Percentiles rank a stretch among this genome's conserved stretches.
These are phyloP conservation scores for Myxozyma udenii DNA, from an alignment of 805 yeast species.

Conservation along the genomic window DNA sequence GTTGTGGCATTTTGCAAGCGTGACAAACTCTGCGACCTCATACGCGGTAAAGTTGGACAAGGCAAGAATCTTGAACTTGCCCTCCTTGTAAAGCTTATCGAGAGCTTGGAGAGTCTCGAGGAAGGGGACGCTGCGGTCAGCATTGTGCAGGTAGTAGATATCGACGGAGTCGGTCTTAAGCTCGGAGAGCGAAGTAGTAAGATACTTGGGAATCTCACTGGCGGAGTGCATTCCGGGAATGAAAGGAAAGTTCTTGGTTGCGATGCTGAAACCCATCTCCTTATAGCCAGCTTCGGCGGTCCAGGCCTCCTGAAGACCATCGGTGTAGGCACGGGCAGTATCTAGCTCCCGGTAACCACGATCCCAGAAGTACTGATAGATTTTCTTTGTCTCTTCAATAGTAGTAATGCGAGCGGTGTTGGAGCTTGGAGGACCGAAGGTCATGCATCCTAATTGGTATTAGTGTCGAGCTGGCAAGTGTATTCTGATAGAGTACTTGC, in stretches of 20 bases:
- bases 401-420: constrained; percentile 18
- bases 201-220: constrained; percentile 4
- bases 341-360: constrained; percentile 33
- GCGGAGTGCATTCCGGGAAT: constrained; percentile 21
- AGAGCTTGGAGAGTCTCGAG: constrained; percentile 34
- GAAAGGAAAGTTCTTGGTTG: constrained; percentile 31
- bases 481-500: neutral
- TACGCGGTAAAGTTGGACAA: constrained; percentile 31
- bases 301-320: constrained; percentile 30
- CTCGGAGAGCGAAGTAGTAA: constrained; percentile 9
- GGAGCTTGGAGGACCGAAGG: constrained; percentile 23
- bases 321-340: constrained; percentile 34
- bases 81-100: constrained; percentile 31
- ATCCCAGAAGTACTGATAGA: constrained; percentile 21
- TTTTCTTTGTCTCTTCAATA: constrained; percentile 13
- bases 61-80: constrained; percentile 34
- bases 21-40: constrained; percentile 17
- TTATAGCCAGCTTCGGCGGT: constrained; percentile 22
- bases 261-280: constrained; percentile 22
- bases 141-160: constrained; percentile 30
- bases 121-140: constrained; percentile 32
- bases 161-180: constrained; percentile 16
- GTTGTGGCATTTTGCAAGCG: constrained; percentile 3
- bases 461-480: neutral
- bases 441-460: constrained; percentile 23